A percentile compares a stretch with the other conserved stretches of the same genome.
Evolutionary conservation across 306 rosid genomes (phyloP).

Genomic region (Delonix regia): DNA sequence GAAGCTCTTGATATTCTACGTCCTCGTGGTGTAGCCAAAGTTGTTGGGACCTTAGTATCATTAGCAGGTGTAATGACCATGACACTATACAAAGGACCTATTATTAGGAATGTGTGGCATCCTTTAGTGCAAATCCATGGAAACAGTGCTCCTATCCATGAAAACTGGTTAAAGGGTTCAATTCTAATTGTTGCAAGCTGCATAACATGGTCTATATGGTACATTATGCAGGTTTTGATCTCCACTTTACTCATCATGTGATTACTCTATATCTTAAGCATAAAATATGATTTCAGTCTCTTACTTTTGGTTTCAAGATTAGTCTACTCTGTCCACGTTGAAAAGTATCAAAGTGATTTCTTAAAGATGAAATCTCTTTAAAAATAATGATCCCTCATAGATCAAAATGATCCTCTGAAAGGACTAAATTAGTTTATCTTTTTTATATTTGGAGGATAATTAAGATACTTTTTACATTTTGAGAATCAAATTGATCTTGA

Average conservation of each 20-base stretch:
- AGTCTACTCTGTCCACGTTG: too few relatives aligned
- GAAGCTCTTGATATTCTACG: slow-evolving; percentile 57
- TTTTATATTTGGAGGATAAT: too few relatives aligned
- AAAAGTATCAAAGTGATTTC: too few relatives aligned
- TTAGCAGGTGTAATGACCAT: slow-evolving; percentile 76
- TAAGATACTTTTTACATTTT: too few relatives aligned
- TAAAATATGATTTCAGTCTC: too few relatives aligned
- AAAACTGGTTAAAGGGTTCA: slow-evolving; percentile 81
- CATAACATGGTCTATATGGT: slow-evolving; percentile 77
- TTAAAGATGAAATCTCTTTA: too few relatives aligned
- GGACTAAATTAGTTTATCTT: too few relatives aligned
- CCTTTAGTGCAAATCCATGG: slow-evolving; percentile 60
- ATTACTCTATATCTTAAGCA: too few relatives aligned
- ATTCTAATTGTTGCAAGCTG: slow-evolving; percentile 69
- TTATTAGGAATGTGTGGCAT: slow-evolving; percentile 53
- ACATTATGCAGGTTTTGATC: slow-evolving; percentile 78
- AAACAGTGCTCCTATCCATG: slow-evolving; percentile 42
- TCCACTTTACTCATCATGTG: background rate
- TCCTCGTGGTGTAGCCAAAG: slow-evolving; percentile 67
- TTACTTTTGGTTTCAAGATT: too few relatives aligned
- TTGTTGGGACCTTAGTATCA: slow-evolving; percentile 66
- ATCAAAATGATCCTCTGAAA: too few relatives aligned
- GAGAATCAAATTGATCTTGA: too few relatives aligned
- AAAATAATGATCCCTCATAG: too few relatives aligned
- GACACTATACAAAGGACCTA: slow-evolving; percentile 81